These are phyloP conservation scores for Fusarium circinatum DNA, from an alignment of 2,329 filamentous ascomycete genomes.

Conservation along the genomic window DNA sequence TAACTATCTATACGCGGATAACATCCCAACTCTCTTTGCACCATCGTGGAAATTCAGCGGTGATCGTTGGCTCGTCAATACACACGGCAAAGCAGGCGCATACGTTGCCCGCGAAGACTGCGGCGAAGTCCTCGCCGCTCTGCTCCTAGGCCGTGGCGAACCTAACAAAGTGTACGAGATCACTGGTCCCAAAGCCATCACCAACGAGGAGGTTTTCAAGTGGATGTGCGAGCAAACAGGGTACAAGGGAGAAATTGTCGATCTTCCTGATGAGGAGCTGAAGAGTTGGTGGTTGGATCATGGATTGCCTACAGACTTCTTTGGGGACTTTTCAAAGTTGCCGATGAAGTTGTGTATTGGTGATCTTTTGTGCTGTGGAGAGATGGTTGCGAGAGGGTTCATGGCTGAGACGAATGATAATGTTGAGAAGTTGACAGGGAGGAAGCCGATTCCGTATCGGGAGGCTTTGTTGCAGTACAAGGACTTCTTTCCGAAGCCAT, in stretches of 20 bases:
- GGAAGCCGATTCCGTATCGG: constrained; percentile 32
- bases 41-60: constrained; percentile 39
- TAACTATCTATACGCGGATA: constrained; percentile 40
- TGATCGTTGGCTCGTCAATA: constrained; percentile 38
- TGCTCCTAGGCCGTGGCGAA: constrained; percentile 34
- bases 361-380: constrained; percentile 38
- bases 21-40: constrained; percentile 37
- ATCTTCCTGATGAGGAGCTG: constrained; percentile 38
- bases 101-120: constrained; percentile 40
- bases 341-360: constrained; percentile 43
- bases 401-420: constrained; percentile 37
- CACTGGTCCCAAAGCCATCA: constrained; percentile 33
- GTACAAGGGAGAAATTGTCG: constrained; percentile 33
- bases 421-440: constrained; percentile 39
- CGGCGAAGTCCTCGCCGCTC: constrained; percentile 33
- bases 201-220: constrained; percentile 35
- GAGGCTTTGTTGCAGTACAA: constrained; percentile 38
- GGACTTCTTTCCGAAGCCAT: constrained; percentile 28
- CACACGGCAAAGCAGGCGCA: constrained; percentile 34
- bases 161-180: constrained; percentile 39
- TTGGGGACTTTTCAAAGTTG: constrained; percentile 38
- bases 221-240: constrained; percentile 38
- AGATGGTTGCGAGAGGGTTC: constrained; percentile 35
- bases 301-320: constrained; percentile 35
- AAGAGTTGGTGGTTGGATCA: constrained; percentile 38